Percentiles rank a stretch among this genome's conserved stretches.
Evolutionary conservation across 2,329 filamentous ascomycete species (phyloP).

Genomic region (Hortaea werneckii): DNA sequence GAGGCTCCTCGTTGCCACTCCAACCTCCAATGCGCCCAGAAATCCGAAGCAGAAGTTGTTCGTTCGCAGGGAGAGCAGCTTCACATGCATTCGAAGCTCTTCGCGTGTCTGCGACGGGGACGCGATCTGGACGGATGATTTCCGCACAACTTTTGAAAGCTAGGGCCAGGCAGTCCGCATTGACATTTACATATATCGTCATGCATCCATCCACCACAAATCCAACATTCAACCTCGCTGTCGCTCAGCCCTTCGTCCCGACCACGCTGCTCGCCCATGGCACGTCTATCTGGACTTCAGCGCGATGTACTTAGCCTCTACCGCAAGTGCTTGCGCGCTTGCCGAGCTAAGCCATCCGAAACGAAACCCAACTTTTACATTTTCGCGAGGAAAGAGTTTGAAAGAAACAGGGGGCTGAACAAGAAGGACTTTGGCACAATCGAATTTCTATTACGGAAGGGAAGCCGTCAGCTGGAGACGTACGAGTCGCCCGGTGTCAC

Average conservation of each 20-base stretch:
- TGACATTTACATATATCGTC: no score
- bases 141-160: no score
- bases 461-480: conserved; percentile 67
- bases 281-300: conserved; percentile 73
- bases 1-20: no score
- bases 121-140: no score
- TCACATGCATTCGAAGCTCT: no score
- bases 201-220: background rate
- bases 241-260: background rate
- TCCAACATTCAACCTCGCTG: background rate
- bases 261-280: conserved; percentile 12
- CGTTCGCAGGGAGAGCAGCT: no score
- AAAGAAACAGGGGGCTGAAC: conserved; percentile 55
- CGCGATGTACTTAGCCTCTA: conserved; percentile 80
- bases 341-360: conserved; percentile 61
- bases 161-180: no score
- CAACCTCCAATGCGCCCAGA: no score
- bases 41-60: no score
- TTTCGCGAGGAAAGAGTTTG: conserved; percentile 53
- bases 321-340: conserved; percentile 71
- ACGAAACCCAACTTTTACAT: conserved; percentile 22
- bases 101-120: no score
- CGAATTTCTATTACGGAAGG: conserved; percentile 75
- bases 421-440: conserved; percentile 81
- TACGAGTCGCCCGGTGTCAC: conserved; percentile 74